Evolutionary conservation across 495 filamentous ascomycete genomes (phyloP).

Genomic region (Polyplosphaeria fusca): DNA sequence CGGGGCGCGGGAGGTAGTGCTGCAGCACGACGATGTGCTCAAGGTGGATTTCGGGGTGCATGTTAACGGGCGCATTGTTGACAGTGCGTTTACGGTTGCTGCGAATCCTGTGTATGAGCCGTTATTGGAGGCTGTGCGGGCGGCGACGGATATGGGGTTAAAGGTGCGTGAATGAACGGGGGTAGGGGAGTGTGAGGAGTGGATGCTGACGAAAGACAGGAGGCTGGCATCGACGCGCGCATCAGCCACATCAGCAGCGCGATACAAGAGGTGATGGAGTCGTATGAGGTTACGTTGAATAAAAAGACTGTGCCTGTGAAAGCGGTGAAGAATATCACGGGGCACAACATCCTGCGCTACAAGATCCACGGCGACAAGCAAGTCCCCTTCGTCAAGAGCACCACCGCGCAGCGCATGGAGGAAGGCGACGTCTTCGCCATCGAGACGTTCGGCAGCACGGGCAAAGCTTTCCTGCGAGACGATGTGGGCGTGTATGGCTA

Average conservation of each 20-base stretch:
- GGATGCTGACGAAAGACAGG: constrained; percentile 39
- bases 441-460: constrained; percentile 91
- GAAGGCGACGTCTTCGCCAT: constrained; percentile 92
- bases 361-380: constrained; percentile 87
- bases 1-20: constrained; percentile 72
- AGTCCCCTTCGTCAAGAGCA: constrained; percentile 82
- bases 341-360: constrained; percentile 82
- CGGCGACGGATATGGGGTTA: constrained; percentile 84
- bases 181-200: background rate
- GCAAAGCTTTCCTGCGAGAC: constrained; percentile 78
- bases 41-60: constrained; percentile 93
- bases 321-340: constrained; percentile 81
- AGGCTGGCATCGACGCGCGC: constrained; percentile 78
- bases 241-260: constrained; percentile 71
- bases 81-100: constrained; percentile 87
- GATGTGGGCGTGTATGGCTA: constrained; percentile 54
- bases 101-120: constrained; percentile 85
- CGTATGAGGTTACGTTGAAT: constrained; percentile 77
- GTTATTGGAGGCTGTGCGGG: constrained; percentile 75
- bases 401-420: constrained; percentile 76
- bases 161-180: constrained; percentile 43
- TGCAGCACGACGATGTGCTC: constrained; percentile 82
- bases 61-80: constrained; percentile 85
- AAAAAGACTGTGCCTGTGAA: constrained; percentile 79
- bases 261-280: constrained; percentile 88